These are phyloP conservation scores for Bacidia rubella DNA, from an alignment of 495 filamentous ascomycete genomes.

Conservation along the genomic window DNA sequence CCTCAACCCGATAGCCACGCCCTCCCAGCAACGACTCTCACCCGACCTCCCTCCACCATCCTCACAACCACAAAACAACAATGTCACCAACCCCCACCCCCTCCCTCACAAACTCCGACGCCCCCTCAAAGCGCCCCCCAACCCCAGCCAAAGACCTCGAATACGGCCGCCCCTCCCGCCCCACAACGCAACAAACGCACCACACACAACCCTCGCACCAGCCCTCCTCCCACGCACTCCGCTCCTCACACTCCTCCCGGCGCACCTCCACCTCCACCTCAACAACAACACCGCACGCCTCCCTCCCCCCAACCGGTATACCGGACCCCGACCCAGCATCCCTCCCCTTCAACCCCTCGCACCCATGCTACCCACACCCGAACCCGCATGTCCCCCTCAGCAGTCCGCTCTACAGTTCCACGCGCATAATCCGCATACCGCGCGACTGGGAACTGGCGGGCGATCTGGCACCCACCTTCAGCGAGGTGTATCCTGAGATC, in stretches of 20 bases:
- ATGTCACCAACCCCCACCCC: background rate
- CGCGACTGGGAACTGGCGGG: slow-evolving; percentile 84
- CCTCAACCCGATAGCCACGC: too few species aligned
- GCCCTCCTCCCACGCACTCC: background rate
- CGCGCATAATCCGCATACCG: slow-evolving; percentile 78
- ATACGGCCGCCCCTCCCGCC: slow-evolving; percentile 4
- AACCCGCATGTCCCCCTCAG: slow-evolving; percentile 82
- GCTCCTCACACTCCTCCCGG: background rate
- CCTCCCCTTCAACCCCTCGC: slow-evolving; percentile 66
- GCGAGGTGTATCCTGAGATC: slow-evolving; percentile 90
- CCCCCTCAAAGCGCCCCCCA: slow-evolving; percentile 14
- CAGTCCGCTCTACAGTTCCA: slow-evolving; percentile 58
- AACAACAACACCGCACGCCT: background rate
- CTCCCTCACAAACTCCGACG: slow-evolving; percentile 10
- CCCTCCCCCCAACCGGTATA: background rate
- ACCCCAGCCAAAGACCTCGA: slow-evolving; percentile 16
- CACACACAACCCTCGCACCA: background rate
- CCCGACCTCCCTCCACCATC: background rate
- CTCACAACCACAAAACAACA: background rate
- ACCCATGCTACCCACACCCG: slow-evolving; percentile 83
- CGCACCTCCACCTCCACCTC: background rate
- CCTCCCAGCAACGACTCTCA: too few species aligned
- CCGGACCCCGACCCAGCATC: slow-evolving; percentile 20
- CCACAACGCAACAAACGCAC: background rate
- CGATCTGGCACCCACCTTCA: slow-evolving; percentile 85